Conservation (phyloP, 495 filamentous ascomycete genomes). For the Hyphodiscus hymeniophilus region DNA sequence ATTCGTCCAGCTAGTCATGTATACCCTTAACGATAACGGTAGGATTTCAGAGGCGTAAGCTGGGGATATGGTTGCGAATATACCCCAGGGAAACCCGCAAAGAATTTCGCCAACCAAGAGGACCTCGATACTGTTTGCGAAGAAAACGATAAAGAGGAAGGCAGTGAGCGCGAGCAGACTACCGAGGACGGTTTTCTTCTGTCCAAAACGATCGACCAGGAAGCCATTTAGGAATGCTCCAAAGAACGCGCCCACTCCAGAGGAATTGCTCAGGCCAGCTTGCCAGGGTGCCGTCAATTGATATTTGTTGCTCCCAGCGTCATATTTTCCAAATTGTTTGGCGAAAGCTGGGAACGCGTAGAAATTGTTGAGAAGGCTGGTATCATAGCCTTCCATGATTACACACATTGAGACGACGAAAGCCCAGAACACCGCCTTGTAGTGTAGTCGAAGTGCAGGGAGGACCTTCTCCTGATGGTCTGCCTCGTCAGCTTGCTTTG, state of each 20-base stretch:
- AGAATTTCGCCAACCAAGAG: slow-evolving; percentile 59
- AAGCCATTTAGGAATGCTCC: slow-evolving; percentile 40
- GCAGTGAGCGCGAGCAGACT: slow-evolving; percentile 39
- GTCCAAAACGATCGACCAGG: slow-evolving; percentile 36
- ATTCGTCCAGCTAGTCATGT: slow-evolving; percentile 32
- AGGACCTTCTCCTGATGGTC: slow-evolving; percentile 1
- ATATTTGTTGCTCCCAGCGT: slow-evolving; percentile 21
- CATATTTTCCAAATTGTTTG: slow-evolving; percentile 48
- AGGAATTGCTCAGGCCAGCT: slow-evolving; percentile 8
- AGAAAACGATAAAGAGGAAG: slow-evolving; percentile 50
- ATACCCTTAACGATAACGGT: slow-evolving; percentile 9
- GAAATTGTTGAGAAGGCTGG: slow-evolving; percentile 48
- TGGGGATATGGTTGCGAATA: slow-evolving; percentile 43
- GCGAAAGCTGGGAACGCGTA: slow-evolving; percentile 52
- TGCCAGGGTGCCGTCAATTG: slow-evolving; percentile 30
- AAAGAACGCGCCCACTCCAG: slow-evolving; percentile 23
- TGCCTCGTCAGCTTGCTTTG: slow-evolving; percentile 1
- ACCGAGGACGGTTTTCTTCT: slow-evolving; percentile 49
- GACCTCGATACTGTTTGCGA: slow-evolving; percentile 49
- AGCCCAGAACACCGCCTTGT: slow-evolving; percentile 32
- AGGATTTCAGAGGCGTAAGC: slow-evolving; percentile 32
- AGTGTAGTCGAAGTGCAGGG: slow-evolving; percentile 2
- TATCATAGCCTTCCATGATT: slow-evolving; percentile 57
- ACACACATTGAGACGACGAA: slow-evolving; percentile 50
- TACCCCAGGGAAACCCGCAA: slow-evolving; percentile 66